Conservation (phyloP, 306 rosid species). For the Abrus precatorius region DNA sequence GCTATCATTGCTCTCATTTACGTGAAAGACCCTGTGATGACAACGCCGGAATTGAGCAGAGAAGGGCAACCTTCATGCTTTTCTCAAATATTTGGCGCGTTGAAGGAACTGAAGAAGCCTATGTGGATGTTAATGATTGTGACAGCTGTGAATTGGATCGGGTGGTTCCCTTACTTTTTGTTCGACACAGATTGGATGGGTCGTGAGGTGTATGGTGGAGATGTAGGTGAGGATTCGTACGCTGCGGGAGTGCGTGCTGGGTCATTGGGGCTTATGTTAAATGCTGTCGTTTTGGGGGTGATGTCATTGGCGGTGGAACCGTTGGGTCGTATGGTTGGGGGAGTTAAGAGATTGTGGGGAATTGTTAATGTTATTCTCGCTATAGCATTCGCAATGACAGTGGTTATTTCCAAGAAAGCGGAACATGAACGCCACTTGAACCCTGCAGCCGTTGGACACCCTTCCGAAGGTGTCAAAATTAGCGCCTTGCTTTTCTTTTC, state of each 20-base stretch:
- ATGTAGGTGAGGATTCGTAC: constrained; percentile 47
- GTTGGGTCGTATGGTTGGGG: constrained; percentile 31
- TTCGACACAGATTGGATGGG: constrained; percentile 93
- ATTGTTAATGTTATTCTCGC: constrained; percentile 43
- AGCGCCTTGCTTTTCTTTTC: constrained; percentile 68
- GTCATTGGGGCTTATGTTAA: constrained; percentile 32
- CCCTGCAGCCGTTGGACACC: constrained; percentile 39
- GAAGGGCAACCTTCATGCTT: constrained; percentile 31
- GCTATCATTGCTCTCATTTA: constrained; percentile 41
- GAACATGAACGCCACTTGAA: neutral
- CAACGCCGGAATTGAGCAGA: neutral
- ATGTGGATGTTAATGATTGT: constrained; percentile 75
- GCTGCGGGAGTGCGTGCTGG: constrained; percentile 32
- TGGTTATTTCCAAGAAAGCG: constrained; percentile 24
- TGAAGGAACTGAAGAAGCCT: constrained; percentile 59
- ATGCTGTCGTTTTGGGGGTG: constrained; percentile 38
- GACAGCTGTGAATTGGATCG: constrained; percentile 76
- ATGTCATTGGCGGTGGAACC: constrained; percentile 46
- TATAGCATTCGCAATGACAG: constrained; percentile 39
- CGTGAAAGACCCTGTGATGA: constrained; percentile 46
- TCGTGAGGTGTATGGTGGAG: constrained; percentile 74
- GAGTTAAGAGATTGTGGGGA: constrained; percentile 41
- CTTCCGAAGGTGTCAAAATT: constrained; percentile 42
- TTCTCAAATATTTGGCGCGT: constrained; percentile 50
- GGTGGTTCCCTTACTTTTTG: constrained; percentile 76